A percentile compares a stretch with the other conserved stretches of the same genome.
phyloP scores from a whole-genome alignment of 164 flowering plant species.

The Vitis cinerea region DNA sequence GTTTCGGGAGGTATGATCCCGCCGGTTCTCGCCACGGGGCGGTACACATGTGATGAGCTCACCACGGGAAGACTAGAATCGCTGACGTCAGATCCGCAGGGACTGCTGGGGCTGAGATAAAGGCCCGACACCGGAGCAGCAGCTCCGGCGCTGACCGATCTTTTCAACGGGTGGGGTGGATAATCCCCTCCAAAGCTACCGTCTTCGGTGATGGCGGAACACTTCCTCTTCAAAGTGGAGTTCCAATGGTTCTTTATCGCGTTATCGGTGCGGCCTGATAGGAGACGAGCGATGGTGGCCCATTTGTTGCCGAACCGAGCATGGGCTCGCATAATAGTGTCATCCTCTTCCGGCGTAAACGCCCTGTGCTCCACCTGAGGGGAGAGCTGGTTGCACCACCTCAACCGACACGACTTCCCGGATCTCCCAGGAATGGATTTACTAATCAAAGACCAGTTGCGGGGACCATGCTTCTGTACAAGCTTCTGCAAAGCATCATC shows the following conservation, averaged over 20 bases:
- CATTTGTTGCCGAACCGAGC: constrained; percentile 73
- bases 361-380: constrained; percentile 78
- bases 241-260: constrained; percentile 92
- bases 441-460: constrained; percentile 76
- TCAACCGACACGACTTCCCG: constrained; percentile 65
- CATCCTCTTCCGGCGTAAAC: constrained; percentile 65
- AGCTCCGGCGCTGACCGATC: constrained; percentile 56
- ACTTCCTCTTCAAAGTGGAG: constrained; percentile 74
- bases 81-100: constrained; percentile 56
- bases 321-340: constrained; percentile 55
- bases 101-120: constrained; percentile 45
- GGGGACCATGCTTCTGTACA: constrained; percentile 60
- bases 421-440: constrained; percentile 68
- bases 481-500: constrained; percentile 49
- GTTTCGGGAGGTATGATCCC: constrained; percentile 25
- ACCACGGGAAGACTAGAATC: constrained; percentile 41
- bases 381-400: constrained; percentile 81
- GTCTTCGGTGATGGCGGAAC: constrained; percentile 28
- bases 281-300: constrained; percentile 84
- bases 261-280: constrained; percentile 84
- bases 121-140: constrained; percentile 36
- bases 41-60: constrained; percentile 33
- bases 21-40: constrained; percentile 46
- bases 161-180: constrained; percentile 34
- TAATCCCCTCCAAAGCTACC: constrained; percentile 6